phyloP scores from a whole-genome alignment of 2,329 filamentous ascomycete genomes.

The Apiospora sp. region DNA sequence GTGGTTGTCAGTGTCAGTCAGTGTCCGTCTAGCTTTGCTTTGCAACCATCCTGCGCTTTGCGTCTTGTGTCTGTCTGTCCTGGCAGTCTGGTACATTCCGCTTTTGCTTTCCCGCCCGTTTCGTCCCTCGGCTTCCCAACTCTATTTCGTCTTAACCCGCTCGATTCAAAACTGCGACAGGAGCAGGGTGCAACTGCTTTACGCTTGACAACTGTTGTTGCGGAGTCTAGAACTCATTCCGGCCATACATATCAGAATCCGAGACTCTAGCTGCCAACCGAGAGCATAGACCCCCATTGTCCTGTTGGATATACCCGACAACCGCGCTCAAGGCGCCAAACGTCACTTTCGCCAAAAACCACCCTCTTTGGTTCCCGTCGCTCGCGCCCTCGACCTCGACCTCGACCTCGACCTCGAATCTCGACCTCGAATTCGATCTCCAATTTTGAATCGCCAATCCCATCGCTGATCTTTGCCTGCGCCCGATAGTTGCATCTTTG shows the following conservation, averaged over 20 bases:
- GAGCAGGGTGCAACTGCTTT: neutral
- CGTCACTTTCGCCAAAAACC: slow-evolving; percentile 14
- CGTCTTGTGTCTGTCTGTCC: neutral
- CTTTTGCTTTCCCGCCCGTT: slow-evolving; percentile 19
- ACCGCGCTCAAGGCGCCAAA: slow-evolving; percentile 21
- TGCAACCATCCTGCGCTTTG: neutral
- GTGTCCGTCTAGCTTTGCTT: neutral
- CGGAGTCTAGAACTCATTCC: slow-evolving; percentile 19
- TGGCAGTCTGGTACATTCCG: slow-evolving; percentile 2
- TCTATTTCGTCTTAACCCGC: slow-evolving; percentile 5
- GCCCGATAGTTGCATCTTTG: neutral
- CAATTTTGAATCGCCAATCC: neutral
- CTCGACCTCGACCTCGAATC: neutral
- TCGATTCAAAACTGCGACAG: slow-evolving; percentile 18
- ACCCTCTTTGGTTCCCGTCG: slow-evolving; percentile 3
- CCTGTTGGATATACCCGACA: slow-evolving; percentile 18
- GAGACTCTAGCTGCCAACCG: slow-evolving; percentile 22
- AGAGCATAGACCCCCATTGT: slow-evolving; percentile 9
- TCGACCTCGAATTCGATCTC: neutral
- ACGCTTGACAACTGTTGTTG: slow-evolving; percentile 22
- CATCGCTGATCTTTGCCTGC: neutral
- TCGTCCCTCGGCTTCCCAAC: slow-evolving; percentile 17
- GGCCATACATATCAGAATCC: slow-evolving; percentile 13
- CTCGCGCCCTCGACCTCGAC: neutral
- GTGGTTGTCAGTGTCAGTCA: neutral